Evolutionary conservation across 371 early-diverging fungal genomes (phyloP), one percentile per base, ranked within the genome.

Genomic region (Rhizopus delemar): DNA sequence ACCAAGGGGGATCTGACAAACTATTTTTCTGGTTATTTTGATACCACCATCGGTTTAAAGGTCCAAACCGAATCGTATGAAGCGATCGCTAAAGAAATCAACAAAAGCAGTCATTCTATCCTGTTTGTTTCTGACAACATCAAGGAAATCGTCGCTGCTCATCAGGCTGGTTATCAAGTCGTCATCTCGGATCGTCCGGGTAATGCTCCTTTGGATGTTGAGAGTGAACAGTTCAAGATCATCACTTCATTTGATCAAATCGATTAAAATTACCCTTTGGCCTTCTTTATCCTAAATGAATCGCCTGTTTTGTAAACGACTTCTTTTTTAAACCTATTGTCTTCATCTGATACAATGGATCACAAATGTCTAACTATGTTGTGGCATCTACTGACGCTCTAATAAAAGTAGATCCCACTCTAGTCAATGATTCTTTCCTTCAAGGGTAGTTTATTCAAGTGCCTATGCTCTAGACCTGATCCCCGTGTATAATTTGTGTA

Each of bases 111-210:
- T 1, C 56, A 57, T 2, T 54, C 66, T 6, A 85, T 95, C 15
- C 67, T 96, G 57, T 96, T 96, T 75, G 73, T 95, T 15, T 90
- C 90, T 51, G 96, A 97, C 60, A 94, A 90, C 67, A 80, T 92
- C 61, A 80, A 87, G 57, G 96, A 96, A 77, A 85, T 91, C 34
- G 66, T 73, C 35, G 95, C 97, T 16, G 95, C 96, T 28, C 65
- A 81, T 48, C 41, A 70, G 38, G 93, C 89, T 4, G 93, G 91
- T 0, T 79, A 86, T 61, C 89, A 90, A 62, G 84, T 85, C 0
- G 81, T 86, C 29, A 76, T 93, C 33, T 84, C 89, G 2, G 76
- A 84, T 28, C 85, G 97, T 7, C 90, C 91, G 0, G 93, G 93
- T 15, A 96, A 95, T 68, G 78, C 82, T 0, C 80, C 81, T 35